Evolutionary conservation across 495 filamentous ascomycete genomes (phyloP).

Genomic region (Penicillium dipodomyicola): DNA sequence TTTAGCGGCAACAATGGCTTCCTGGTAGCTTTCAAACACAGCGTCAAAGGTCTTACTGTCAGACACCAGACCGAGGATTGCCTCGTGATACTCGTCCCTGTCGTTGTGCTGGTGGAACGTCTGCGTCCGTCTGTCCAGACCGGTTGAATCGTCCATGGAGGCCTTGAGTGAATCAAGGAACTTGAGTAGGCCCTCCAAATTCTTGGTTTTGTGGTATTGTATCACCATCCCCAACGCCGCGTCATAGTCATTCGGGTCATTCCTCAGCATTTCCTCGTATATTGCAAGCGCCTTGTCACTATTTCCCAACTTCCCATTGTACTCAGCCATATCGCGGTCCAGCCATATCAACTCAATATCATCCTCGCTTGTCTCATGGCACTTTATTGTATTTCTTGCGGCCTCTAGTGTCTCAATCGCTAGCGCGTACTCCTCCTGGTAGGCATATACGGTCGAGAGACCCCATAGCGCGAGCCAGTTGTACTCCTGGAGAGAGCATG

Average conservation of each 20-base stretch:
- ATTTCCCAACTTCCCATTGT: slow-evolving; percentile 6
- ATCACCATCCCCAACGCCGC: slow-evolving; percentile 8
- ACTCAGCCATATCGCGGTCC: slow-evolving; percentile 14
- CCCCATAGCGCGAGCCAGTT: slow-evolving; percentile 20
- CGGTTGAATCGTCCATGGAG: slow-evolving; percentile 9
- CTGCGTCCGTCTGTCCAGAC: slow-evolving; percentile 8
- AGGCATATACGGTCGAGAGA: slow-evolving; percentile 11
- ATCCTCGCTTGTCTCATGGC: slow-evolving; percentile 1
- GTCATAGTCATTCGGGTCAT: slow-evolving; percentile 10
- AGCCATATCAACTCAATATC: not conserved
- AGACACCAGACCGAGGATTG: slow-evolving; percentile 6
- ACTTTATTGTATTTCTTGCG: not conserved
- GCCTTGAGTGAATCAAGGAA: slow-evolving; percentile 17
- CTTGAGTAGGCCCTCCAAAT: slow-evolving; percentile 8
- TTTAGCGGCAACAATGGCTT: slow-evolving; percentile 7
- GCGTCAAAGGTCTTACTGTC: slow-evolving; percentile 6
- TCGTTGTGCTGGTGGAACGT: slow-evolving; percentile 11
- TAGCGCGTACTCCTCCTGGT: slow-evolving; percentile 1
- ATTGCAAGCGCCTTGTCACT: slow-evolving; percentile 7
- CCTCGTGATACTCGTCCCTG: slow-evolving; percentile 8
- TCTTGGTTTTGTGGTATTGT: slow-evolving; percentile 2
- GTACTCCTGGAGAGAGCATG: slow-evolving; percentile 11
- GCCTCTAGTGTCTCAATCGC: slow-evolving; percentile 17
- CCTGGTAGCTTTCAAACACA: slow-evolving; percentile 13
- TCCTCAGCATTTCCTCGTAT: slow-evolving; percentile 13